Percentiles rank a stretch among this genome's conserved stretches.
Evolutionary conservation across 169 alveolate species (phyloP).

Genomic region (Plasmodium reichenowi): DNA sequence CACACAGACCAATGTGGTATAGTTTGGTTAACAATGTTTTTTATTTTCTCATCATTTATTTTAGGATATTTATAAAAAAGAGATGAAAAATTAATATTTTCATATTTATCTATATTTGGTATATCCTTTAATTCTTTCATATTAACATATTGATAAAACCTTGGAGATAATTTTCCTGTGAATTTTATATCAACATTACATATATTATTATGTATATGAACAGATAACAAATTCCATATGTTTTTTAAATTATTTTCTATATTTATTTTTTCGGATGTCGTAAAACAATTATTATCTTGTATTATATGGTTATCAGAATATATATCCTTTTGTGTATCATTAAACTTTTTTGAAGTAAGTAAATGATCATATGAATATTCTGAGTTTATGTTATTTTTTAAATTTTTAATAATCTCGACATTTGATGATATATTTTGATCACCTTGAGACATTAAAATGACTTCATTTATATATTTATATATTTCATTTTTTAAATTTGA

Average conservation of each 20-base stretch:
- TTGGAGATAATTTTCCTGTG: slow-evolving; percentile 69
- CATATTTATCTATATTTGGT: slow-evolving; percentile 8
- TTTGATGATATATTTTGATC: neutral
- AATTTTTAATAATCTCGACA: neutral
- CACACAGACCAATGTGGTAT: slow-evolving; percentile 64
- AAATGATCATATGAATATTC: neutral
- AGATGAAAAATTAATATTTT: slow-evolving; percentile 50
- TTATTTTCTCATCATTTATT: slow-evolving; percentile 44
- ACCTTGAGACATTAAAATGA: too few species aligned
- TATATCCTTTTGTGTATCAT: neutral
- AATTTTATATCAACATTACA: slow-evolving; percentile 73
- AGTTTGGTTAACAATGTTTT: slow-evolving; percentile 37
- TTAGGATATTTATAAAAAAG: slow-evolving; percentile 20
- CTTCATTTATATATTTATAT: slow-evolving; percentile 2
- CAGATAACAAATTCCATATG: slow-evolving; percentile 43
- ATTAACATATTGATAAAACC: slow-evolving; percentile 59
- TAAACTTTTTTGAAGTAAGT: neutral
- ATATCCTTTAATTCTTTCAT: slow-evolving; percentile 19
- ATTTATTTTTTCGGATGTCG: neutral
- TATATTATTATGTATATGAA: slow-evolving; percentile 64
- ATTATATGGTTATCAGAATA: neutral
- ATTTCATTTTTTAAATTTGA: slow-evolving; percentile 15
- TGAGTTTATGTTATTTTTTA: neutral
- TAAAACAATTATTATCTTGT: neutral
- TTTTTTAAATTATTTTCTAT: neutral